Evolutionary conservation across 202 grass and related monocot species (phyloP).

Genomic region (Setaria italica): DNA sequence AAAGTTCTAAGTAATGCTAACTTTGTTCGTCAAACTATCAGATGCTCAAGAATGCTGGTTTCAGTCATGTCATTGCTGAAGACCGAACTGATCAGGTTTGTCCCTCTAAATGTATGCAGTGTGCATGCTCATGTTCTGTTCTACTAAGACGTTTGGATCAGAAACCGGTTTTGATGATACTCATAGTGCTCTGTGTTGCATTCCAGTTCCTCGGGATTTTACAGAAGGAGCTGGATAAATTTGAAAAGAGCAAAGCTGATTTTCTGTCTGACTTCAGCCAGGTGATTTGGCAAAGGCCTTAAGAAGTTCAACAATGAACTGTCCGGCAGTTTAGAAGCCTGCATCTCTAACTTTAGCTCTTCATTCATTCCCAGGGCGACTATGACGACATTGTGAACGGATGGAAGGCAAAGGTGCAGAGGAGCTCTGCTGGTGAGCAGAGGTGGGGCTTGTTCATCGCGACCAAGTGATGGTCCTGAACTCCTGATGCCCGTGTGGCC

Average conservation of each 20-base stretch:
- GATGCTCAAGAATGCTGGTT: slow-evolving; percentile 85
- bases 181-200: slow-evolving; percentile 16
- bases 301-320: neutral
- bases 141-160: neutral
- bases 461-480: slow-evolving; percentile 48
- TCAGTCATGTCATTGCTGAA: slow-evolving; percentile 65
- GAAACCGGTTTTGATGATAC: neutral
- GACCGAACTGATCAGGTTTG: slow-evolving; percentile 75
- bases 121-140: neutral
- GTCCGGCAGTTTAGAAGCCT: neutral
- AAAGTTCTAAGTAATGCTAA: slow-evolving; percentile 13
- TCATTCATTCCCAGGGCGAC: slow-evolving; percentile 54
- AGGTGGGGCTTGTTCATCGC: slow-evolving; percentile 85
- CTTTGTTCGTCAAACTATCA: slow-evolving; percentile 36
- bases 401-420: slow-evolving; percentile 76
- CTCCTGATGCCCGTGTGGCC: neutral
- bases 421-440: slow-evolving; percentile 79
- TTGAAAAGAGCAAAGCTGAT: slow-evolving; percentile 69
- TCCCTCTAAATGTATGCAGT: neutral
- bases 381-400: slow-evolving; percentile 75
- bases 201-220: slow-evolving; percentile 75
- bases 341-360: slow-evolving; percentile 6
- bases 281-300: slow-evolving; percentile 42
- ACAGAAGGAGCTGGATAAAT: slow-evolving; percentile 68
- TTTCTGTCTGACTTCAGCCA: slow-evolving; percentile 70